Evolutionary conservation across 1,139 yeast species (phyloP).

Genomic region (Yamadazyma taylorii): DNA sequence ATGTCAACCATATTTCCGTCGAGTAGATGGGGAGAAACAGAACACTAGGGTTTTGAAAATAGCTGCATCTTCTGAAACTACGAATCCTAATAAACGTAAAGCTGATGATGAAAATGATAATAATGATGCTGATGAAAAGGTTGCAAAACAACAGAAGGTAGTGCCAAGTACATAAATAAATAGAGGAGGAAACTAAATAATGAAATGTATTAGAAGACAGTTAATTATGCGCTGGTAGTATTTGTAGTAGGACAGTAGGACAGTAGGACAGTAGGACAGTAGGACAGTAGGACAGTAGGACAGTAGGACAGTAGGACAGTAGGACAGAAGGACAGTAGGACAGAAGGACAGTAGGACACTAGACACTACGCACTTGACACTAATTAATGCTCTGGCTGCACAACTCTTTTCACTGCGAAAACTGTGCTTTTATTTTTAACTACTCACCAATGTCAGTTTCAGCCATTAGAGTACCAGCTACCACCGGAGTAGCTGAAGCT

Average conservation of each 20-base stretch:
- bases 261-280: too few species aligned
- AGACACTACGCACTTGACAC: too few species aligned
- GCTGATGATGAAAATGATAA: conserved; percentile 2
- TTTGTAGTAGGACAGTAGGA: too few species aligned
- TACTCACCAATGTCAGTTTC: conserved; percentile 17
- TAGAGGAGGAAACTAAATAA: not conserved
- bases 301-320: too few species aligned
- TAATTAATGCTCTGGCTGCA: too few species aligned
- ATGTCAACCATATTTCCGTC: conserved; percentile 91
- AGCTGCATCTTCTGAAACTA: conserved; percentile 30
- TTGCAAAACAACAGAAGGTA: not conserved
- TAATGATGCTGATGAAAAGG: not conserved
- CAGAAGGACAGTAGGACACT: too few species aligned
- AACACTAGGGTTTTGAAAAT: conserved; percentile 41
- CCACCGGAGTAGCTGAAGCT: conserved; percentile 14
- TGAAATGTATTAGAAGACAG: not conserved
- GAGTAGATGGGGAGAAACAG: conserved; percentile 67
- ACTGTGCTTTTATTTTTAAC: too few species aligned
- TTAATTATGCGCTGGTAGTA: too few species aligned
- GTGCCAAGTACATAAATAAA: not conserved
- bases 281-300: too few species aligned
- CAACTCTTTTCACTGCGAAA: too few species aligned
- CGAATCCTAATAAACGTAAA: conserved; percentile 10
- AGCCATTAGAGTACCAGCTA: conserved; percentile 25
- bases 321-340: too few species aligned